Evolutionary conservation across 768 basidiomycete genomes (phyloP).

Genomic region (Calvatia gigantea): DNA sequence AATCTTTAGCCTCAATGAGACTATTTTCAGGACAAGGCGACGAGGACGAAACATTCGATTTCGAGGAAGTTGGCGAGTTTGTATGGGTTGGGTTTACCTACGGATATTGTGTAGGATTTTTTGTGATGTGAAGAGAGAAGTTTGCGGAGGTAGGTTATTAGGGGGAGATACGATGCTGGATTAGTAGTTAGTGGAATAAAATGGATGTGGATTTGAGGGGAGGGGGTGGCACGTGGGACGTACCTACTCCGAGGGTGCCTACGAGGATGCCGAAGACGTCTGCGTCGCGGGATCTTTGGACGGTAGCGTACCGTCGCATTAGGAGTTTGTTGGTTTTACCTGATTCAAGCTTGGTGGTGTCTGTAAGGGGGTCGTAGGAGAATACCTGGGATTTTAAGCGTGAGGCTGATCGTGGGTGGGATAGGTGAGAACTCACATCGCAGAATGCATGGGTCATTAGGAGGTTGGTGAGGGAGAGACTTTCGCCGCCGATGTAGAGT

Average conservation of each 20-base stretch:
- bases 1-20: slow-evolving; percentile 82
- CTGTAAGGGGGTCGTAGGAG: slow-evolving; percentile 64
- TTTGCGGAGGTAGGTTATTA: slow-evolving; percentile 77
- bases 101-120: slow-evolving; percentile 92
- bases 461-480: slow-evolving; percentile 77
- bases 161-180: slow-evolving; percentile 78
- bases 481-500: slow-evolving; percentile 73
- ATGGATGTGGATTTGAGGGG: background rate
- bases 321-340: slow-evolving; percentile 73
- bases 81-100: slow-evolving; percentile 92
- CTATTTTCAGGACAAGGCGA: slow-evolving; percentile 95
- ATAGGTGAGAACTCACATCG: slow-evolving; percentile 39
- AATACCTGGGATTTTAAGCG: slow-evolving; percentile 48
- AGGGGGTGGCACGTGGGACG: slow-evolving; percentile 21
- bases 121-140: slow-evolving; percentile 66
- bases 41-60: slow-evolving; percentile 92
- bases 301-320: slow-evolving; percentile 83
- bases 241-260: slow-evolving; percentile 88
- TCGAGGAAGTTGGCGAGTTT: slow-evolving; percentile 96
- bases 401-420: background rate
- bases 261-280: slow-evolving; percentile 96
- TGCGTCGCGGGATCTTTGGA: slow-evolving; percentile 87
- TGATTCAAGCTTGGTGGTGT: slow-evolving; percentile 53
- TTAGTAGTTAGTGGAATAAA: background rate
- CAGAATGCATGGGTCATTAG: slow-evolving; percentile 76